Evolutionary conservation across 768 basidiomycete genomes (phyloP).

Genomic region (Suillus clintonianus): DNA sequence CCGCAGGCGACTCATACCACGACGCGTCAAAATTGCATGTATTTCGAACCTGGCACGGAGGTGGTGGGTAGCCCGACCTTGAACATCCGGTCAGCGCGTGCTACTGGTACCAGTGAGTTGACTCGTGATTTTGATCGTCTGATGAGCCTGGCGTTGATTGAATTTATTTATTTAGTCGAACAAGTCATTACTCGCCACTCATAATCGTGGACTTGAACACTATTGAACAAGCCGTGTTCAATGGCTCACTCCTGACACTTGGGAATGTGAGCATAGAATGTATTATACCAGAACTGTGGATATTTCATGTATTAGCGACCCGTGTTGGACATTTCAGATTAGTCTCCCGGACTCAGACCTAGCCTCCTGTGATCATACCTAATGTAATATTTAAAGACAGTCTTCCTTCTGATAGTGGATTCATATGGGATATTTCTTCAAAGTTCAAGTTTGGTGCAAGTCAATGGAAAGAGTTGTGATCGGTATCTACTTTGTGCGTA

Average conservation of each 20-base stretch:
- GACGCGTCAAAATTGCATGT: neutral
- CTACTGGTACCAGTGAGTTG: neutral
- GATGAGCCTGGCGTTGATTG: neutral
- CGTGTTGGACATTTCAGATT: no score
- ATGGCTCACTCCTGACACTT: no score
- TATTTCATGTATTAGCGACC: no score
- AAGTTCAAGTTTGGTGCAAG: no score
- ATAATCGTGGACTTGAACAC: conserved; percentile 38
- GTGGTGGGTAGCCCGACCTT: neutral
- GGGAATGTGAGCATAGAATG: no score
- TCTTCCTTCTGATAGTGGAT: no score
- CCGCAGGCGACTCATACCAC: no score
- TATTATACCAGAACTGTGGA: no score
- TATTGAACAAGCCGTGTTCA: neutral
- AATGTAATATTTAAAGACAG: neutral
- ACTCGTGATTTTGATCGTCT: neutral
- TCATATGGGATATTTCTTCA: conserved; percentile 7
- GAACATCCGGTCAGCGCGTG: neutral
- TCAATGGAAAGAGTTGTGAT: no score
- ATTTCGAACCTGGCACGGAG: neutral
- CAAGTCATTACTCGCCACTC: conserved; percentile 42
- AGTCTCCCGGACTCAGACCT: no score
- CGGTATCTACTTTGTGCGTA: no score
- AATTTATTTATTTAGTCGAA: neutral
- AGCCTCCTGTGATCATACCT: neutral